Evolutionary conservation across 345 rosid species (phyloP).

Genomic region (Eucalyptus leucophloia): DNA sequence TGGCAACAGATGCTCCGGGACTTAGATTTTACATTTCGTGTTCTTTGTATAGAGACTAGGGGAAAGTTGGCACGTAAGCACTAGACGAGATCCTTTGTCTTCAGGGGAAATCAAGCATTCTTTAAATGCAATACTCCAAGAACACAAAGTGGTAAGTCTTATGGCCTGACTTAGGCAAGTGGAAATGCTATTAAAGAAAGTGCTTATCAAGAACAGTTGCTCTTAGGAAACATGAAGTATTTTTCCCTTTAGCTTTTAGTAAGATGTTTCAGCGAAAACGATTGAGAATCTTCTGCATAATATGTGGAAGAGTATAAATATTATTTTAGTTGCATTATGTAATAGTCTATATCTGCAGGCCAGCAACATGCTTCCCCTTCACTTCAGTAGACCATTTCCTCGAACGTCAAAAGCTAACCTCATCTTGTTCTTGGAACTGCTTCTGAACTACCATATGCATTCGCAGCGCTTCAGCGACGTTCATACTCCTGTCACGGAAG

Average conservation of each 20-base stretch:
- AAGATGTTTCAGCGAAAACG: not conserved
- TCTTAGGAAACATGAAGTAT: not conserved
- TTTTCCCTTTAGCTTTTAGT: not conserved
- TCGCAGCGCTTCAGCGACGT: constrained; percentile 66
- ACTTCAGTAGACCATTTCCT: not conserved
- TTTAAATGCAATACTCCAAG: not conserved
- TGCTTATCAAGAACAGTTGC: not conserved
- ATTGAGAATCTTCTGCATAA: not conserved
- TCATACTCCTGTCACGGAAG: constrained; percentile 27
- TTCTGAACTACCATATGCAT: constrained; percentile 91
- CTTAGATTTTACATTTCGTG: not conserved
- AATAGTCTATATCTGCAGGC: not conserved
- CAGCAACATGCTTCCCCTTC: not conserved
- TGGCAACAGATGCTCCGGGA: not conserved
- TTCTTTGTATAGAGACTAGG: not conserved
- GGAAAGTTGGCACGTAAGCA: not conserved
- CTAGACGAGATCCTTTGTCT: not conserved
- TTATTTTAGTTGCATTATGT: not conserved
- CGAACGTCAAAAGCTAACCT: constrained; percentile 25
- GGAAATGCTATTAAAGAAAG: not conserved
- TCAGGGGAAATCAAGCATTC: not conserved
- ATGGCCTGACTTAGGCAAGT: not conserved
- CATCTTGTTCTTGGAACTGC: constrained; percentile 85
- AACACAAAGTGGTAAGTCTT: not conserved
- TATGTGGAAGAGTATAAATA: not conserved